Conservation (phyloP, 2,329 filamentous ascomycete genomes). For the Nothomitra cinnamomea region DNA sequence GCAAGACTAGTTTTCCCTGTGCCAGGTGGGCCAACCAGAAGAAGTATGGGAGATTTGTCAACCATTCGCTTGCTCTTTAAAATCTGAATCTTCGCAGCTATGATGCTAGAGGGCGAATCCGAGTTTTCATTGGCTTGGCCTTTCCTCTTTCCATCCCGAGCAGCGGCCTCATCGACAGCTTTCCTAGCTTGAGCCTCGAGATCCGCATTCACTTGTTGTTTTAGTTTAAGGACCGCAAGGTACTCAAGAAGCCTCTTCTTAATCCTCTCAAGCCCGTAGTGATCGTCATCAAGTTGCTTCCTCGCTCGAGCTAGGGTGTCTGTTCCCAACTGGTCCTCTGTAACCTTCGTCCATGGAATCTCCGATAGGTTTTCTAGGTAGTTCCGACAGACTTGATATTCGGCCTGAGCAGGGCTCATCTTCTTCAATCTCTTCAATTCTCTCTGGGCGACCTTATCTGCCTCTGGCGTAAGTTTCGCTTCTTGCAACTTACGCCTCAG, state of each 20-base stretch:
- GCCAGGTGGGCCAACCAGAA: conserved; percentile 83
- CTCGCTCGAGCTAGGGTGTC: conserved; percentile 62
- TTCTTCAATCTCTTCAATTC: conserved; percentile 79
- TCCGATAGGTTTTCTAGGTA: conserved; percentile 90
- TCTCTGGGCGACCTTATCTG: conserved; percentile 74
- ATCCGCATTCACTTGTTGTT: conserved; percentile 75
- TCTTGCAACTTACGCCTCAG: conserved; percentile 73
- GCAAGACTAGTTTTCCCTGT: conserved; percentile 93
- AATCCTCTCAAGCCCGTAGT: conserved; percentile 91
- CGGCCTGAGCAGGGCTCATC: conserved; percentile 91
- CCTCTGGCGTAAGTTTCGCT: conserved; percentile 67
- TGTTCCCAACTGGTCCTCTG: conserved; percentile 69
- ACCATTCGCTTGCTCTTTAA: conserved; percentile 70
- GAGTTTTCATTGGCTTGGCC: conserved; percentile 40
- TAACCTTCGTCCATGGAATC: conserved; percentile 77
- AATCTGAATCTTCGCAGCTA: conserved; percentile 51
- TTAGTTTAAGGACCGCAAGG: conserved; percentile 84
- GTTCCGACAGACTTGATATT: conserved; percentile 83
- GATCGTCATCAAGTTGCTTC: conserved; percentile 85
- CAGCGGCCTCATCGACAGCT: conserved; percentile 19
- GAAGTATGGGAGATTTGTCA: conserved; percentile 89
- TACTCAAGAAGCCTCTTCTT: conserved; percentile 95
- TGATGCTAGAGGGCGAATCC: conserved; percentile 26
- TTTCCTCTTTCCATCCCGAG: conserved; percentile 23
- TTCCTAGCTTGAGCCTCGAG: conserved; percentile 57